phyloP scores from a whole-genome alignment of 306 rosid genomes.

The Trichosanthes truncata region DNA sequence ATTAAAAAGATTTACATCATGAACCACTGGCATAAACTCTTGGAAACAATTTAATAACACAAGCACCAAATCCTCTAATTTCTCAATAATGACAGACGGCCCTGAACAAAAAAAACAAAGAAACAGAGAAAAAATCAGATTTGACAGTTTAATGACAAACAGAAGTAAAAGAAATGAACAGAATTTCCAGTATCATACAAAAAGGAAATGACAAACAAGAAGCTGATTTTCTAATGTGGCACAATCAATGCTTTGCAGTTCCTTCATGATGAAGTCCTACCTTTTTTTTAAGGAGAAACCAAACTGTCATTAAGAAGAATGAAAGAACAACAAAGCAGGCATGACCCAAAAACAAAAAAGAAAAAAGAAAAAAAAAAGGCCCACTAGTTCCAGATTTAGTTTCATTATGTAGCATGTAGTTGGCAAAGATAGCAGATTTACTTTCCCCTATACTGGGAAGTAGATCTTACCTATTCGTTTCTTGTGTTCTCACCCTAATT shows the following conservation, averaged over 20 bases:
- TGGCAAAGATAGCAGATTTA: background rate
- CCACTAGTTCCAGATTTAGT: background rate
- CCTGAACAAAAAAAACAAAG: constrained; percentile 34
- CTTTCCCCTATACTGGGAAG: background rate
- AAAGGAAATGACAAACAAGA: background rate
- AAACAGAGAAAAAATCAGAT: background rate
- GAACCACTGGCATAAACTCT: constrained; percentile 45
- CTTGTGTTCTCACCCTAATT: background rate
- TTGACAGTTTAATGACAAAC: background rate
- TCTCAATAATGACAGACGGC: constrained; percentile 33
- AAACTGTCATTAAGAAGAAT: background rate
- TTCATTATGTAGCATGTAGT: background rate
- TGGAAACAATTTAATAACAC: constrained; percentile 55
- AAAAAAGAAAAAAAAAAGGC: background rate
- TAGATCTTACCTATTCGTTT: background rate
- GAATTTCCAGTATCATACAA: background rate
- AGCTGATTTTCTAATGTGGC: background rate
- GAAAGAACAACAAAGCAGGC: background rate
- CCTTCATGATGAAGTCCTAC: background rate
- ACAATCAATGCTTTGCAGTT: background rate
- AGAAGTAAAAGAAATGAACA: background rate
- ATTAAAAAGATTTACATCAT: constrained; percentile 31
- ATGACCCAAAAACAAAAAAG: background rate
- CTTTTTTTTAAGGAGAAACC: background rate
- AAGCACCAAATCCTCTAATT: constrained; percentile 54